Evolutionary conservation across 495 filamentous ascomycete species (phyloP).

Genomic region (Pseudoneurospora amorphoporcata): DNA sequence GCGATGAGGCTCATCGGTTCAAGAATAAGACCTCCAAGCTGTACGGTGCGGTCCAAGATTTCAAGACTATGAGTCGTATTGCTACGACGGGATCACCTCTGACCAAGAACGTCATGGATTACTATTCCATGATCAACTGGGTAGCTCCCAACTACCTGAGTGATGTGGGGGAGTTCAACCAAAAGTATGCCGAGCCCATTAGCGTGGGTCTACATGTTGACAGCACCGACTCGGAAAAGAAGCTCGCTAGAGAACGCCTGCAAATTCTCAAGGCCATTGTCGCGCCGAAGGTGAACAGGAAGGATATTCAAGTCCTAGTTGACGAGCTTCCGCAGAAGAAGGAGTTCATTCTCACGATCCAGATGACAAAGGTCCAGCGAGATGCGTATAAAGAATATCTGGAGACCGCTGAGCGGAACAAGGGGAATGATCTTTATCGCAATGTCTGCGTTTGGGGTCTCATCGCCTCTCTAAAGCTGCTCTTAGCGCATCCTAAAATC

Average conservation of each 20-base stretch:
- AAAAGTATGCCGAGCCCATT: conserved; percentile 64
- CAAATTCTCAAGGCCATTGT: conserved; percentile 61
- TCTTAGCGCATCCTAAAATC: conserved; percentile 66
- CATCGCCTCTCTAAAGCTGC: conserved; percentile 43
- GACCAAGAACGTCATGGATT: conserved; percentile 72
- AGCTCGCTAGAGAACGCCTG: conserved; percentile 53
- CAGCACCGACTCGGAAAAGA: conserved; percentile 41
- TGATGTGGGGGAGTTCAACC: conserved; percentile 49
- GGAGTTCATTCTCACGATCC: conserved; percentile 71
- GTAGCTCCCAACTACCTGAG: conserved; percentile 72
- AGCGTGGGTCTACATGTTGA: conserved; percentile 56
- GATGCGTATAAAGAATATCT: conserved; percentile 54
- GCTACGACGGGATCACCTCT: conserved; percentile 83
- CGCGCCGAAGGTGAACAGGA: conserved; percentile 68
- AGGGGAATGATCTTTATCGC: background rate
- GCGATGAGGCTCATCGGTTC: conserved; percentile 77
- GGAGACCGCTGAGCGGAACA: background rate
- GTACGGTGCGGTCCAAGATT: conserved; percentile 38
- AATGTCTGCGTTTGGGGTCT: conserved; percentile 24
- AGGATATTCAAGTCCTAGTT: conserved; percentile 55
- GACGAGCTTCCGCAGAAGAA: conserved; percentile 58
- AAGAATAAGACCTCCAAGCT: conserved; percentile 53
- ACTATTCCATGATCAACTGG: conserved; percentile 83
- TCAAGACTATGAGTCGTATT: conserved; percentile 63
- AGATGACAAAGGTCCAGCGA: conserved; percentile 56